Conservation (phyloP, 2,329 filamentous ascomycete genomes). For the Elsinoe australis region DNA sequence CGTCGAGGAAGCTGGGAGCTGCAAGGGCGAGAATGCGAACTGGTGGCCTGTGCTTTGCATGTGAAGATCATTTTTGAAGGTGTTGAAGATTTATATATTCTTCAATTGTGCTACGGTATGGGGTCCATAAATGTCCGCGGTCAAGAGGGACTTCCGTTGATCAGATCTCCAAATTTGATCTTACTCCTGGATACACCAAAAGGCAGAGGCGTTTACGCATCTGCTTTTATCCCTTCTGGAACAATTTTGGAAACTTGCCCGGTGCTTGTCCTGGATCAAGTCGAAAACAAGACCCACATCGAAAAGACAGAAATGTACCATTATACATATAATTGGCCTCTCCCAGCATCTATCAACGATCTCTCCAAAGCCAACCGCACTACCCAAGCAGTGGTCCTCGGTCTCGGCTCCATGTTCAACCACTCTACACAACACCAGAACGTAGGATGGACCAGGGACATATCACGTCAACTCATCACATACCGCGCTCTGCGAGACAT, state of each 20-base stretch:
- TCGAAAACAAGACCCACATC: slow-evolving; percentile 44
- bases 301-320: slow-evolving; percentile 46
- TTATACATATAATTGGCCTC: slow-evolving; percentile 50
- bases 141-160: slow-evolving; percentile 28
- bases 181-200: slow-evolving; percentile 20
- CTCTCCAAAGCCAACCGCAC: slow-evolving; percentile 22
- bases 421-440: slow-evolving; percentile 47
- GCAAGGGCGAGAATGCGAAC: not conserved
- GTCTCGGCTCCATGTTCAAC: slow-evolving; percentile 53
- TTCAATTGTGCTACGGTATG: too few relatives aligned
- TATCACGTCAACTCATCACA: slow-evolving; percentile 38
- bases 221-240: slow-evolving; percentile 38
- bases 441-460: slow-evolving; percentile 48
- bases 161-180: slow-evolving; percentile 15
- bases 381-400: slow-evolving; percentile 48
- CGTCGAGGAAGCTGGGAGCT: not conserved
- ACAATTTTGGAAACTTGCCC: slow-evolving; percentile 47
- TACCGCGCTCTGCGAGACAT: slow-evolving; percentile 47
- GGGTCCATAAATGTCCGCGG: too few relatives aligned
- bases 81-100: too few relatives aligned
- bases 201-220: slow-evolving; percentile 47
- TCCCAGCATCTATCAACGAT: too few relatives aligned
- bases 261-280: slow-evolving; percentile 42
- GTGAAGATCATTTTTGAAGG: not conserved
- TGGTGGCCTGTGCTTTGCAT: slow-evolving; percentile 6